These are phyloP conservation scores for Penicillium crustosum DNA, from an alignment of 2,329 filamentous ascomycete species.

Conservation along the genomic window DNA sequence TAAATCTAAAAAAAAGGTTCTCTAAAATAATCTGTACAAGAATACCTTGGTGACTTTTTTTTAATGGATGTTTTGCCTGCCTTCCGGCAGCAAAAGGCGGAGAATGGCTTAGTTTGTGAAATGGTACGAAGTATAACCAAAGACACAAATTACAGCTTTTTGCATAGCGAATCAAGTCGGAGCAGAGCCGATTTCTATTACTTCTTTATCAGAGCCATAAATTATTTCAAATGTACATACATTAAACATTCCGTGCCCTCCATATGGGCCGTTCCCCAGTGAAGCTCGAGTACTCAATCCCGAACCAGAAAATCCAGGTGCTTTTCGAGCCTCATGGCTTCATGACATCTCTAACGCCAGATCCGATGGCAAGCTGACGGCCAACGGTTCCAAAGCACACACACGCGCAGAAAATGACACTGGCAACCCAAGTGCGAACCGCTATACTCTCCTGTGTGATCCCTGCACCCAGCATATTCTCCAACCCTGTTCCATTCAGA, in stretches of 20 bases:
- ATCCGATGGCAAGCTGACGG: constrained; percentile 65
- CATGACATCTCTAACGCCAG: constrained; percentile 22
- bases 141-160: neutral
- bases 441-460: constrained; percentile 55
- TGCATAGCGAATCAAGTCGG: neutral
- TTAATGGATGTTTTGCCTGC: too few species aligned
- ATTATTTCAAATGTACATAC: constrained; percentile 10
- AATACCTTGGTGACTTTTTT: too few species aligned
- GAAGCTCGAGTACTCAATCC: neutral
- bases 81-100: too few species aligned
- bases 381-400: constrained; percentile 97
- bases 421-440: constrained; percentile 83
- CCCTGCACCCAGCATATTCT: constrained; percentile 33
- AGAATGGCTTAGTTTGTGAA: too few species aligned
- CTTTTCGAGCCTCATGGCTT: constrained; percentile 18
- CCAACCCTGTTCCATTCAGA: constrained; percentile 32
- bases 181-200: constrained; percentile 4
- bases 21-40: too few species aligned
- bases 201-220: constrained; percentile 6
- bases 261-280: neutral
- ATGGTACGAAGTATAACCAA: too few species aligned
- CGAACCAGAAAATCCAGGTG: neutral
- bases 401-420: constrained; percentile 90
- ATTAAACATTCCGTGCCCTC: neutral
- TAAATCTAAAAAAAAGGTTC: too few species aligned